These are phyloP conservation scores for Phialophora expanda DNA, from an alignment of 2,329 filamentous ascomycete genomes.

Conservation along the genomic window DNA sequence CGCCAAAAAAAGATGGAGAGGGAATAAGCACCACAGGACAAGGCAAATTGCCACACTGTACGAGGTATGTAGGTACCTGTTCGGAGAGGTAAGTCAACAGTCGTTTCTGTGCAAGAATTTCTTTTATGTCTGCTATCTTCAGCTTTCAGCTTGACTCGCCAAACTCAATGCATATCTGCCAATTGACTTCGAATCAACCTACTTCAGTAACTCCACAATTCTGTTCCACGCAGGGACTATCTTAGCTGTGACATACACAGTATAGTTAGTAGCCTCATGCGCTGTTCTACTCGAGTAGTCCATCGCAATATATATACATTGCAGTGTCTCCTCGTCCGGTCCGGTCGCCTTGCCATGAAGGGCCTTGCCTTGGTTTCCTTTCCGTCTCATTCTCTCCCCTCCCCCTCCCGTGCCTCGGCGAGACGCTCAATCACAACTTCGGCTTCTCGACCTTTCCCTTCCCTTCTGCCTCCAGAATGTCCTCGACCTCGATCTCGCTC, in stretches of 20 bases:
- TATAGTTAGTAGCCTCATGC: background rate
- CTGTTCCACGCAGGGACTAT: background rate
- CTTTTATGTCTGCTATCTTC: background rate
- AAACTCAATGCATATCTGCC: background rate
- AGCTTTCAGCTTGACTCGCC: background rate
- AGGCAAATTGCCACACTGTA: background rate
- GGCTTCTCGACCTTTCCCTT: slow-evolving; percentile 23
- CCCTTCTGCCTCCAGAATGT: slow-evolving; percentile 21
- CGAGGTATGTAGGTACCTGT: background rate
- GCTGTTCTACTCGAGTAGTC: background rate
- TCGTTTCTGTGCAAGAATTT: background rate
- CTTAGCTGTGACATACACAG: background rate
- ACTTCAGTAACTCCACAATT: background rate
- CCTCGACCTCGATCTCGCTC: slow-evolving; percentile 55
- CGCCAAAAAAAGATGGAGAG: background rate
- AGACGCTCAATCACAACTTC: slow-evolving; percentile 30
- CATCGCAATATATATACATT: background rate
- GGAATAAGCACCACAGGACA: background rate
- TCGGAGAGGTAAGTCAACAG: background rate
- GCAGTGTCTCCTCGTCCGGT: background rate
- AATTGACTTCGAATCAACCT: background rate
- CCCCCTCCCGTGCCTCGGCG: background rate
- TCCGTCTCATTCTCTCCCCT: background rate
- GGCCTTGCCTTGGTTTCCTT: too few species aligned
- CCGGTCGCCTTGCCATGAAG: too few species aligned